These are phyloP conservation scores for Pseudotsuga menziesii DNA, from an alignment of 75 land plant genomes.

Conservation along the genomic window DNA sequence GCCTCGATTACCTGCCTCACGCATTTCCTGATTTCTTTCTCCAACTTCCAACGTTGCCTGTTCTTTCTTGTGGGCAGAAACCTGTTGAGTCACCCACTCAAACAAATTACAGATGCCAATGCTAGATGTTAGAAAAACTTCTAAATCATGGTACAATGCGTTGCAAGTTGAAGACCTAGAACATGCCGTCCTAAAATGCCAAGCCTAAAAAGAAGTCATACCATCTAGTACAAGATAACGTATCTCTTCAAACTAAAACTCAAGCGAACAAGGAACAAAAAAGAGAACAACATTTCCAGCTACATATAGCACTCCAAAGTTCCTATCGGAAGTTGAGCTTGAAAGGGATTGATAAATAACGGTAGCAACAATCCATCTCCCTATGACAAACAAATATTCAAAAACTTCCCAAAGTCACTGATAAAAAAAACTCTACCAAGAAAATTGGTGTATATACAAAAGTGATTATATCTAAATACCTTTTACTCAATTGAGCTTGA, in stretches of 20 bases:
- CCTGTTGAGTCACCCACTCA: slow-evolving; percentile 8
- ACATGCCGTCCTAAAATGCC: not conserved
- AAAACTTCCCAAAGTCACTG: not conserved
- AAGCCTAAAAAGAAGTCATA: no score
- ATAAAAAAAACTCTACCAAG: not conserved
- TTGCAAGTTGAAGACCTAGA: slow-evolving; percentile 49
- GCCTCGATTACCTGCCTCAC: slow-evolving; percentile 16
- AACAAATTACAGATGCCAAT: not conserved
- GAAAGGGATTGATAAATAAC: not conserved
- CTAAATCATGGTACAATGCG: not conserved
- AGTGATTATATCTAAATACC: not conserved
- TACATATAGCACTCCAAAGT: slow-evolving; percentile 22
- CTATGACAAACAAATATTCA: not conserved
- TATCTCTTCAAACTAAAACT: no score
- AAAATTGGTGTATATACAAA: not conserved
- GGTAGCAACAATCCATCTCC: not conserved
- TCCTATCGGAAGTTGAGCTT: not conserved
- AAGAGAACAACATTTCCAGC: slow-evolving; percentile 26
- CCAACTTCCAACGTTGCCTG: slow-evolving; percentile 15
- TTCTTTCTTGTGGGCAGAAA: slow-evolving; percentile 30
- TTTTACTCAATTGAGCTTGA: not conserved
- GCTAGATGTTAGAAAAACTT: not conserved
- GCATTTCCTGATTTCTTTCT: slow-evolving; percentile 14
- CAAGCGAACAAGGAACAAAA: no score
- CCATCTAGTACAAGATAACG: no score